These are phyloP conservation scores for Phytophthora citricola DNA, from an alignment of 352 stramenopile genomes.

Conservation along the genomic window DNA sequence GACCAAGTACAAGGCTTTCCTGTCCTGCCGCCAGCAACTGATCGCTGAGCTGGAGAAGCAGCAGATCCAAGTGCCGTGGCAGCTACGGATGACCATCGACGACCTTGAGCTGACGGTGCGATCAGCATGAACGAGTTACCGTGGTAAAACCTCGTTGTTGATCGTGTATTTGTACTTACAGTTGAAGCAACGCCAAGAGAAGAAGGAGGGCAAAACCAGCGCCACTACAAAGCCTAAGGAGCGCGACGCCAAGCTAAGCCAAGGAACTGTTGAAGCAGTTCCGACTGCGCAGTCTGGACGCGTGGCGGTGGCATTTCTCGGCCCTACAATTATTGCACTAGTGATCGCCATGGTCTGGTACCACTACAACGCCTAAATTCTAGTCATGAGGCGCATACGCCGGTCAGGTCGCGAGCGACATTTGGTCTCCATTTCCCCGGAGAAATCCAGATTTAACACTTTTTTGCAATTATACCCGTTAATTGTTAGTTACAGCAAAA, in stretches of 20 bases:
- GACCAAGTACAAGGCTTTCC: slow-evolving; percentile 59
- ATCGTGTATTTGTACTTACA: slow-evolving; percentile 11
- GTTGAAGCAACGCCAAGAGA: slow-evolving; percentile 57
- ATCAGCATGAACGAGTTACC: background rate
- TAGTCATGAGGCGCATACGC: slow-evolving; percentile 2
- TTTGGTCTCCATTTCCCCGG: background rate
- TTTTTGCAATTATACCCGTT: slow-evolving; percentile 14
- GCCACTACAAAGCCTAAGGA: slow-evolving; percentile 6
- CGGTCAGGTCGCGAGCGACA: background rate
- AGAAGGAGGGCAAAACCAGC: slow-evolving; percentile 34
- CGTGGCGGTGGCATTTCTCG: slow-evolving; percentile 51
- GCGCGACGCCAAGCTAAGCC: slow-evolving; percentile 7
- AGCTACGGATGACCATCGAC: slow-evolving; percentile 79
- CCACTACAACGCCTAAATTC: slow-evolving; percentile 36
- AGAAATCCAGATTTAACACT: slow-evolving; percentile 9
- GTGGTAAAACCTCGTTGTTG: background rate
- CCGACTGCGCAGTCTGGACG: slow-evolving; percentile 30
- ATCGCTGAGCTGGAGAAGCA: slow-evolving; percentile 53
- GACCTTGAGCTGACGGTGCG: slow-evolving; percentile 83
- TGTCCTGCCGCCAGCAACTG: slow-evolving; percentile 57
- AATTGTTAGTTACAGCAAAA: no score
- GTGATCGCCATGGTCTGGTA: slow-evolving; percentile 59
- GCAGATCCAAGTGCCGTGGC: slow-evolving; percentile 61
- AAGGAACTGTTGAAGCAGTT: slow-evolving; percentile 4
- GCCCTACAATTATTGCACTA: slow-evolving; percentile 55